Evolutionary conservation across 306 rosid genomes (phyloP).

Genomic region (Quercus mongolica): DNA sequence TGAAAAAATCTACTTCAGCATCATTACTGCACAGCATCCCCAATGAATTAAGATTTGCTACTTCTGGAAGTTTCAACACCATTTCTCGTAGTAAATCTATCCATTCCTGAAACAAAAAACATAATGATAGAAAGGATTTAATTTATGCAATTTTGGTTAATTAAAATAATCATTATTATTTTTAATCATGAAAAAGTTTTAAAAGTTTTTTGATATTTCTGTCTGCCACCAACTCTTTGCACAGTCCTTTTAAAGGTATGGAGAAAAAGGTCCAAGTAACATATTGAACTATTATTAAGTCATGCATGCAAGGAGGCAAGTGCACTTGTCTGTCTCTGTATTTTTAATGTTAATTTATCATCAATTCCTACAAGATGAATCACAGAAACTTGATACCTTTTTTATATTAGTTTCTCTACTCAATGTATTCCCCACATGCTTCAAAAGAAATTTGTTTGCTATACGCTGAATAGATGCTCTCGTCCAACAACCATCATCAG

Average conservation of each 20-base stretch:
- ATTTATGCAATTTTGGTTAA: background rate
- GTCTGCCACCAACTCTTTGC: background rate
- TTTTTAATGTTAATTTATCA: background rate
- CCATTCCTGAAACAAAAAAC: conserved; percentile 75
- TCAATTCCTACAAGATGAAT: background rate
- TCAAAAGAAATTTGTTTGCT: conserved; percentile 61
- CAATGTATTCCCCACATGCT: conserved; percentile 80
- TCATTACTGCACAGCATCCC: conserved; percentile 52
- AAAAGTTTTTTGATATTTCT: background rate
- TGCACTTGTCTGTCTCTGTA: background rate
- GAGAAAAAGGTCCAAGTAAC: no score
- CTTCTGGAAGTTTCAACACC: conserved; percentile 73
- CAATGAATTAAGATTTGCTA: conserved; percentile 59
- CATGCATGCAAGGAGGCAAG: no score
- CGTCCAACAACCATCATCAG: conserved; percentile 53
- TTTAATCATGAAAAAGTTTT: background rate
- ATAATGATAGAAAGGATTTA: conserved; percentile 5
- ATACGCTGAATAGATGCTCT: conserved; percentile 51
- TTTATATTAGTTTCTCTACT: conserved; percentile 52
- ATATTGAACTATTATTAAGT: no score
- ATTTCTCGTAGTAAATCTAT: conserved; percentile 69
- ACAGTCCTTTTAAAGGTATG: no score
- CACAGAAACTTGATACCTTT: conserved; percentile 46
- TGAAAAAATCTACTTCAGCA: conserved; percentile 73
- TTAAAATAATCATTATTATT: no score